Evolutionary conservation across 805 yeast genomes (phyloP).

Genomic region (Kuraishia ogatae): DNA sequence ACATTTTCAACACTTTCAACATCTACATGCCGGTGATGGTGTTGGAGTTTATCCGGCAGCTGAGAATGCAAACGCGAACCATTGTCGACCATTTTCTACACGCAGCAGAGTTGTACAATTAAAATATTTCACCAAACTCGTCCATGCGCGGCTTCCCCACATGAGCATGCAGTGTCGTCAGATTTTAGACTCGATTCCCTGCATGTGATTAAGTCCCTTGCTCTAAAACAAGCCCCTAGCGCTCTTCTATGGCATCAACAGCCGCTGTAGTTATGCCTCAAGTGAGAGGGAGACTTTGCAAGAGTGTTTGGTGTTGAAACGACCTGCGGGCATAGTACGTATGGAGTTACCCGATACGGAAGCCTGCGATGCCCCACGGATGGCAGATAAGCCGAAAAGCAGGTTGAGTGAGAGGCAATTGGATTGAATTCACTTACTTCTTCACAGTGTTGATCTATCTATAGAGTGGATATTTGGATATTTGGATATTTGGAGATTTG

Average conservation of each 20-base stretch:
- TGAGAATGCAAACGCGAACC: no score
- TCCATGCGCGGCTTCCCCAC: not conserved
- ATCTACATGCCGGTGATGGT: not conserved
- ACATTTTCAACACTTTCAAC: no score
- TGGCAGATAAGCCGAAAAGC: not conserved
- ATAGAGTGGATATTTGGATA: no score
- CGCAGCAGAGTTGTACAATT: not conserved
- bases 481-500: no score
- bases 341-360: not conserved
- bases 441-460: no score
- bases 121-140: not conserved
- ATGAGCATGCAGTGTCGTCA: not conserved
- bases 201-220: not conserved
- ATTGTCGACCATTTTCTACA: not conserved
- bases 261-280: not conserved
- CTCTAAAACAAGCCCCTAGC: not conserved
- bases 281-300: not conserved
- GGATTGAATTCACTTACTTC: no score
- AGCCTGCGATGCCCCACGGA: not conserved
- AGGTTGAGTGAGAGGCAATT: no score
- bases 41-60: no score
- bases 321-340: not conserved
- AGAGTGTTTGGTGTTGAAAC: not conserved
- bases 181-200: not conserved
- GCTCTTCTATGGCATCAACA: not conserved